Evolutionary conservation across 73 alveolate genomes (phyloP).

Genomic region (Paramecium caudatum): DNA sequence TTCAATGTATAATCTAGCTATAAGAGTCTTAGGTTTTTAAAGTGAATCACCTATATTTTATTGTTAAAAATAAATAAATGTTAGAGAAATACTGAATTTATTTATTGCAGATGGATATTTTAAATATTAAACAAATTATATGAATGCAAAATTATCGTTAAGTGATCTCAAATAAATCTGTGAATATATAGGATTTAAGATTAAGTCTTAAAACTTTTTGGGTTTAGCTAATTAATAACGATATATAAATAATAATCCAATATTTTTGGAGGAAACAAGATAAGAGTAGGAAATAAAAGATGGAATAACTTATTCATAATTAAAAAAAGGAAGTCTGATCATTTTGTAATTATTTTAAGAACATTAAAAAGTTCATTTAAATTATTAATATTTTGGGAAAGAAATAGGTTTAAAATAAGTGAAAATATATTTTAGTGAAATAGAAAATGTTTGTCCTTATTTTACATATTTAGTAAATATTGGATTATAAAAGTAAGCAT

Average conservation of each 20-base stretch:
- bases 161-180: slow-evolving; percentile 69
- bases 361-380: slow-evolving; percentile 49
- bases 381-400: background rate
- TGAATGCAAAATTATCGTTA: slow-evolving; percentile 73
- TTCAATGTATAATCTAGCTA: slow-evolving; percentile 14
- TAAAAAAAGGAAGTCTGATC: background rate
- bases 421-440: slow-evolving; percentile 27
- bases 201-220: slow-evolving; percentile 51
- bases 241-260: slow-evolving; percentile 50
- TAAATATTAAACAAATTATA: slow-evolving; percentile 72
- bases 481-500: slow-evolving; percentile 45
- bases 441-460: slow-evolving; percentile 44
- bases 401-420: background rate
- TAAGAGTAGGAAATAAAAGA: slow-evolving; percentile 5
- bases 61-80: slow-evolving; percentile 55
- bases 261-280: slow-evolving; percentile 60
- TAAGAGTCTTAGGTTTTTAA: slow-evolving; percentile 34
- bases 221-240: slow-evolving; percentile 36
- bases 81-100: slow-evolving; percentile 68
- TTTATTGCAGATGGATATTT: slow-evolving; percentile 77
- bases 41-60: slow-evolving; percentile 52
- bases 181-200: slow-evolving; percentile 71
- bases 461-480: background rate
- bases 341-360: background rate
- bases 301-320: background rate